Evolutionary conservation across 345 rosid genomes (phyloP).

Genomic region (Eucalyptus grandis): DNA sequence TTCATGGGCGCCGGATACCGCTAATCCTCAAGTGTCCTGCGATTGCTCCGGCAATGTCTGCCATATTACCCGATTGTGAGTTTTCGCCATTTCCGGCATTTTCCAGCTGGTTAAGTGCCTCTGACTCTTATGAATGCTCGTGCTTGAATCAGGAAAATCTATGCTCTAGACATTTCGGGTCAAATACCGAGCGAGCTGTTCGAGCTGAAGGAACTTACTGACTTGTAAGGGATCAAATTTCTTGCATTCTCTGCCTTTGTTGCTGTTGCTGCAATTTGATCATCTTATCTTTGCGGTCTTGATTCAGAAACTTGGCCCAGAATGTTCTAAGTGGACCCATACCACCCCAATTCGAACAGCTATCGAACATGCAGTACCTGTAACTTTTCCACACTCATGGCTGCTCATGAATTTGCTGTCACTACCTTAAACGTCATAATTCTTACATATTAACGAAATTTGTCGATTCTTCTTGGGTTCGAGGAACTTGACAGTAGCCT

Average conservation of each 20-base stretch:
- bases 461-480: neutral
- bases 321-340: slow-evolving; percentile 38
- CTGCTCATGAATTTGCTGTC: neutral
- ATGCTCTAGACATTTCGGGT: slow-evolving; percentile 48
- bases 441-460: neutral
- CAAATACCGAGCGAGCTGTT: slow-evolving; percentile 36
- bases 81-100: neutral
- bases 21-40: slow-evolving; percentile 39
- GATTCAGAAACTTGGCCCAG: slow-evolving; percentile 39
- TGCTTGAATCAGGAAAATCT: slow-evolving; percentile 32
- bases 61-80: slow-evolving; percentile 39
- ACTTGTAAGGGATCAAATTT: slow-evolving; percentile 21
- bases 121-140: neutral
- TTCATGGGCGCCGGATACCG: slow-evolving; percentile 11
- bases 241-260: neutral
- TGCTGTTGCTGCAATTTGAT: neutral
- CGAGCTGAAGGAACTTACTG: slow-evolving; percentile 22
- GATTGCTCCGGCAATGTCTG: slow-evolving; percentile 28
- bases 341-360: slow-evolving; percentile 29
- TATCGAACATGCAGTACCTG: slow-evolving; percentile 45
- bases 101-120: neutral
- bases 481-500: slow-evolving; percentile 29
- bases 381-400: slow-evolving; percentile 3
- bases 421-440: neutral
- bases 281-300: neutral